Evolutionary conservation across 1,284 basidiomycete species (phyloP), one percentile per base, ranked within the genome.

Genomic region (Cryptococcus hybrid): DNA sequence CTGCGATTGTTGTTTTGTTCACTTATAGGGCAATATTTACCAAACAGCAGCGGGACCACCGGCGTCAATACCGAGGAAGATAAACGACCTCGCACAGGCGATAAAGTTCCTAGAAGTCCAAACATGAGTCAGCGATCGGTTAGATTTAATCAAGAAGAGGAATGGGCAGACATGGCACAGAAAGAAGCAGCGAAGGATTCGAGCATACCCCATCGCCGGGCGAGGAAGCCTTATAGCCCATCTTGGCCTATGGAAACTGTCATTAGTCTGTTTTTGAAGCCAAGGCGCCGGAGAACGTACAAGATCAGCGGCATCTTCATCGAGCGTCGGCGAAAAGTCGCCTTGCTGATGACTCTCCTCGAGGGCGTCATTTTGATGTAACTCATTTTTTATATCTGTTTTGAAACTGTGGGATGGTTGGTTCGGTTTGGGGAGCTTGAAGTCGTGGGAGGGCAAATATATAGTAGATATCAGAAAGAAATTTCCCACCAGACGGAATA

Each of bases 11-110:
- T 42, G 40, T 47, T 44, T n/a, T 49, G 3, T 13, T 47, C 36
- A 52, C 3, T 13, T 44, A 34, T 24, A 47, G 8, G 7, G 37
- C 45, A 44, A 30, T 30, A 52, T 48, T 60, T 51, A 63, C 74
- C 75, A 75, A 48, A 90, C 83, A 3, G 90, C 90, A 38, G 86
- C 88, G 15, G 90, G 89, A 11, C 90, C 90, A 49, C 90, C 90
- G 34, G 90, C 88, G 36, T 85, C 81, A 30, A 92, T 81, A 8
- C 90, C 90, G 39, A 91, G 81, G 76, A 91, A 92, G 66, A 91
- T 82, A 36, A 84, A 83, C 45, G 88, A 85, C 88, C 90, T 82
- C 51, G 55, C 49, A 34, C 51, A 50, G n/a, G 59, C 62, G 57
- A 61, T 51, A 47, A 63, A 63, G 51, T 63, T 56, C 61, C 61